Evolutionary conservation across 2,329 filamentous ascomycete genomes (phyloP), one percentile per base, ranked within the genome.

Genomic region (Fusarium udum): DNA sequence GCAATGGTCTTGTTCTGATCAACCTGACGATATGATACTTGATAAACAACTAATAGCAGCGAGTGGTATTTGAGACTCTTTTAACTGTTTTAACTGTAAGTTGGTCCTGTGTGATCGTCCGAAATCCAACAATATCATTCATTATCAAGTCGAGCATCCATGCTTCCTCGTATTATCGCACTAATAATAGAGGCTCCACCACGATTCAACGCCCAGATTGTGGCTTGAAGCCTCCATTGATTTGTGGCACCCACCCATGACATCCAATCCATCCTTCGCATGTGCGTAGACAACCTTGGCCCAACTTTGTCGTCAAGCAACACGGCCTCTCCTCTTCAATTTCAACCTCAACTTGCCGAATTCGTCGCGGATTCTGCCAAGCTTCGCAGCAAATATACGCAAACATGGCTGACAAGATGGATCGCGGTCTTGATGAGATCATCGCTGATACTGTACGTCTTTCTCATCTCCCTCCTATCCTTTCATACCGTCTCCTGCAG

Each of bases 351-450:
- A 65, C 24, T 45, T 34, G 31, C 43, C 26, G 26, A 24, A 52
- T 43, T 53, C 32, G 31, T 58, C 52, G 32, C 43, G 34, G 45
- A 60, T 34, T 46, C 34, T 57, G 16, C 32, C 58, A 43, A 53
- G 45, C 49, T 59, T 66, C 31, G 31, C 55, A 51, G 15, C 31
- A 62, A 42, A 43, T 46, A 46, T n/a, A 67, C 51, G 37, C 66
- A 77, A 77, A 43, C 61, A 84, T 83, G 82, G 77, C 81, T 61
- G 80, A 81, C 69, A 85, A 83, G 69, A 87, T 89, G 85, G 86
- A 87, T 74, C 86, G 85, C 75, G 87, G 86, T 65, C 85, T 89
- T 37, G 87, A 89, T 79, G 87, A 89, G 78, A 88, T 89, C 77
- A 87, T 89, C 73, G 86, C 85, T 65, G 86, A 88, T 71, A 84